A percentile compares a stretch with the other conserved stretches of the same genome.
Conservation (phyloP, 2,329 filamentous ascomycete species). For the Chaetomium strumarium region DNA sequence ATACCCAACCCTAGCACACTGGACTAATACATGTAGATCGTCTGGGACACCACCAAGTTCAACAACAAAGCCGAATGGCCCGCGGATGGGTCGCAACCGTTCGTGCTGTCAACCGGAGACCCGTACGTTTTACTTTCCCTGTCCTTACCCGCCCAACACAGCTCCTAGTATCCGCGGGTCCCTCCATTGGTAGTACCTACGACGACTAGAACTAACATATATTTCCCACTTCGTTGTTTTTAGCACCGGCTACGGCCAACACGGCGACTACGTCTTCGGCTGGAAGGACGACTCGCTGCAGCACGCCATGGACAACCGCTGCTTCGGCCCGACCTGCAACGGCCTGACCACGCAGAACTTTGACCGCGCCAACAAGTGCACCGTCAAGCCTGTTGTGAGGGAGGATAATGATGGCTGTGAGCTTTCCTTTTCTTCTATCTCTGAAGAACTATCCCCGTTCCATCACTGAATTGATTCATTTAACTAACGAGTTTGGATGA, state of each 20-base stretch:
- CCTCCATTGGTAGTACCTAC: too few relatives aligned
- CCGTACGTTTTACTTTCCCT: too few relatives aligned
- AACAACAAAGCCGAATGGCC: conserved; percentile 31
- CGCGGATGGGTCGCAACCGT: conserved; percentile 30
- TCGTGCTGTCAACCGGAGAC: conserved; percentile 27
- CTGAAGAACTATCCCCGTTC: too few relatives aligned
- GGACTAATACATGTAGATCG: conserved; percentile 14
- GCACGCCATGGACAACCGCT: conserved; percentile 27
- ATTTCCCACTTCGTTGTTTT: not conserved
- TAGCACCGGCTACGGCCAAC: conserved; percentile 28
- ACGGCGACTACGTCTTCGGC: conserved; percentile 32
- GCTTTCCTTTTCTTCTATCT: not conserved
- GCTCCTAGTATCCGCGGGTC: too few relatives aligned
- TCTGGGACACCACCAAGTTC: conserved; percentile 27
- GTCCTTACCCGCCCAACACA: too few relatives aligned
- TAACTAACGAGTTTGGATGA: not conserved
- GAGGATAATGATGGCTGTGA: conserved; percentile 33
- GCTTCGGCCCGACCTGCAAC: conserved; percentile 21
- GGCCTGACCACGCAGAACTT: conserved; percentile 21
- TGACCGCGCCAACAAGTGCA: conserved; percentile 30
- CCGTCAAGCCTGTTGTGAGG: conserved; percentile 25
- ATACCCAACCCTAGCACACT: too few relatives aligned
- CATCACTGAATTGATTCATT: too few relatives aligned
- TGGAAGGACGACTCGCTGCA: conserved; percentile 31
- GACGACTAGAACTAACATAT: not conserved